Evolutionary conservation across 1,139 yeast species (phyloP).

Genomic region (Hyphopichia fennica): DNA sequence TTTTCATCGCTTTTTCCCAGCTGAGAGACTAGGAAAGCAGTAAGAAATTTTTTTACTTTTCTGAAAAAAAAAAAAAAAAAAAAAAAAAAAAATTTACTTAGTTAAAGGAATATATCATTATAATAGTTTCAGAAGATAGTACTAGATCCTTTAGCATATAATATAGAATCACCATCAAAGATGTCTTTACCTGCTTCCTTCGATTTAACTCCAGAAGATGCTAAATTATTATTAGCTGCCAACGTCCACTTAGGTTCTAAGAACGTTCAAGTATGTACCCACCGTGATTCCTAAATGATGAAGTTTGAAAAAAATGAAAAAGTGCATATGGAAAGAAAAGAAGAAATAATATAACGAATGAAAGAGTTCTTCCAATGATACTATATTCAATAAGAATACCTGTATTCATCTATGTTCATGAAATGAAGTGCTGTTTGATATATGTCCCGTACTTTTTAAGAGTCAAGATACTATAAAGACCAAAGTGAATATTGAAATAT

Average conservation of each 20-base stretch:
- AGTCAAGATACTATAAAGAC: too few relatives aligned
- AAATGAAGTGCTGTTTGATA: too few relatives aligned
- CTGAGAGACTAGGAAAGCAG: background rate
- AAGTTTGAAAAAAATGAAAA: background rate
- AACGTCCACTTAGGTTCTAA: slow-evolving; percentile 99
- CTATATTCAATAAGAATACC: too few relatives aligned
- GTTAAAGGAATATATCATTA: background rate
- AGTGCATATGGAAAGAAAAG: background rate
- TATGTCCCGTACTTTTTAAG: too few relatives aligned
- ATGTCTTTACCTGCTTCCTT: slow-evolving; percentile 91
- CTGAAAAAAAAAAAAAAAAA: background rate
- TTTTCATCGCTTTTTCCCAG: background rate
- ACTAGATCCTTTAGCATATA: background rate
- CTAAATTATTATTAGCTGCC: slow-evolving; percentile 99
- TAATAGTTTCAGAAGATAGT: background rate
- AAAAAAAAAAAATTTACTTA: too few relatives aligned
- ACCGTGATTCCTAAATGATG: slow-evolving; percentile 1
- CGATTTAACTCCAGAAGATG: slow-evolving; percentile 96
- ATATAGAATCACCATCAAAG: slow-evolving; percentile 12
- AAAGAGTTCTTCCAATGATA: too few relatives aligned
- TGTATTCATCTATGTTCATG: too few relatives aligned
- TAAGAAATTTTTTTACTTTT: background rate
- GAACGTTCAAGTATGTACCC: slow-evolving; percentile 90
- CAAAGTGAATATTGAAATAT: too few relatives aligned
- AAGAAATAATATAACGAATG: too few relatives aligned